Base-by-base conservation (phyloP, 2,329 filamentous ascomycete species). In the Drechslerella dactyloides region DNA sequence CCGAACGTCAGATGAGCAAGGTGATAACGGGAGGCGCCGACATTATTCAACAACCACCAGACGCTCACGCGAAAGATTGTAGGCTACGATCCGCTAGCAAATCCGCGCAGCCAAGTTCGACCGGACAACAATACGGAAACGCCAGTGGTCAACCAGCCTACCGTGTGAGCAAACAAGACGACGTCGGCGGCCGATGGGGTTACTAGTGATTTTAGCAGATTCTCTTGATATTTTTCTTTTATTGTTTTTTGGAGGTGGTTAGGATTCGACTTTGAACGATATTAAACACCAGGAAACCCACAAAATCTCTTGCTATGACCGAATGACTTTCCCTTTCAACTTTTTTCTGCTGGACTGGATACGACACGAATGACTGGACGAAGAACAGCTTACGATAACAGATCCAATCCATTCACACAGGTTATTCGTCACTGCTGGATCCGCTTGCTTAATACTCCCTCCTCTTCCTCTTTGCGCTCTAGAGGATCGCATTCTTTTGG, bases 11-110 rank as follows among this genome's bases (percentile, higher is more conserved):
- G 57, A 44, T 48, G 66, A 62, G 48, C 50, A 37, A 70, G 58
- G 53, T 64, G 66, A 59, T 63, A 70, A 70, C 66, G 66, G 27
- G 54, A 55, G 66, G 37, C 55, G 40, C 57, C 66, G 59, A 70
- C 55, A 59, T 62, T 59, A 48, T 48, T 64, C 10, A 64, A 64
- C 52, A 46, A 48, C 48, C 54, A 40, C 51, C 48, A 70, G 66
- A 70, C 66, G 66, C 66, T 70, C 59, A 70, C 66, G 66, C 66
- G 59, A 64, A 70, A 70, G 54, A 70, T 63, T 65, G 61, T 72
- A 77, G 76, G 76, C 75, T 77, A 65, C 76, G 76, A 63, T 77
- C 76, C 53, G 75, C 76, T 58, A 77, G 75, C 33, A 77, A 77
- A 64, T 74, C 75, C 44, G 74, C 76, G 44, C 75, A 76, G 66